Conservation (phyloP, 805 yeast genomes). For the Zygosaccharomyces bisporus region DNA sequence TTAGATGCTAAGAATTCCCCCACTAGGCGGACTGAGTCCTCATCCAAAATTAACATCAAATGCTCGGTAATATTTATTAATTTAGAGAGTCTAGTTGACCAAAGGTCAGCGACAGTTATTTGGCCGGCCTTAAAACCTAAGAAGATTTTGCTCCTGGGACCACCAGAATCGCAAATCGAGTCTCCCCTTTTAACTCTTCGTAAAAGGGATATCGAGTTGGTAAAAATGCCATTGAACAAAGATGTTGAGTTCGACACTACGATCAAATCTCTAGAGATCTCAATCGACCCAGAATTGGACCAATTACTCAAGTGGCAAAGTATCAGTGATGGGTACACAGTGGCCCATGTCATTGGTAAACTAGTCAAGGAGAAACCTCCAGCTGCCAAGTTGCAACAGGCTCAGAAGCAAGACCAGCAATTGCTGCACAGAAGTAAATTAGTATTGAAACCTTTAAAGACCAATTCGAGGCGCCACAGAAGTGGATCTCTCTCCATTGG, state of each 20-base stretch:
- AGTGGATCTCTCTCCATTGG: constrained; percentile 67
- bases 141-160: constrained; percentile 50
- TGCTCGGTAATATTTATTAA: constrained; percentile 79
- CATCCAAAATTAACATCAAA: constrained; percentile 44
- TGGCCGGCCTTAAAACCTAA: constrained; percentile 76
- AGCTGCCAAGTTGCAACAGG: constrained; percentile 13
- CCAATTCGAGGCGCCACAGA: constrained; percentile 33
- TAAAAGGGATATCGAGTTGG: constrained; percentile 35
- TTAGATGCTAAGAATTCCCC: constrained; percentile 55
- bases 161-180: constrained; percentile 21
- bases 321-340: constrained; percentile 72
- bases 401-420: constrained; percentile 13
- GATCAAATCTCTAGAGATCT: constrained; percentile 54
- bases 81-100: constrained; percentile 77
- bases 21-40: constrained; percentile 38
- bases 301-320: constrained; percentile 75
- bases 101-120: constrained; percentile 74
- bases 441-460: constrained; percentile 32
- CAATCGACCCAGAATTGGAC: constrained; percentile 62
- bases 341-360: constrained; percentile 75
- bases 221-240: constrained; percentile 37
- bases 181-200: constrained; percentile 15
- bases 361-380: constrained; percentile 25
- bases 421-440: constrained; percentile 21
- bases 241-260: constrained; percentile 51